Base-by-base conservation (phyloP, 768 basidiomycete species). In the Mycena polygramma region DNA sequence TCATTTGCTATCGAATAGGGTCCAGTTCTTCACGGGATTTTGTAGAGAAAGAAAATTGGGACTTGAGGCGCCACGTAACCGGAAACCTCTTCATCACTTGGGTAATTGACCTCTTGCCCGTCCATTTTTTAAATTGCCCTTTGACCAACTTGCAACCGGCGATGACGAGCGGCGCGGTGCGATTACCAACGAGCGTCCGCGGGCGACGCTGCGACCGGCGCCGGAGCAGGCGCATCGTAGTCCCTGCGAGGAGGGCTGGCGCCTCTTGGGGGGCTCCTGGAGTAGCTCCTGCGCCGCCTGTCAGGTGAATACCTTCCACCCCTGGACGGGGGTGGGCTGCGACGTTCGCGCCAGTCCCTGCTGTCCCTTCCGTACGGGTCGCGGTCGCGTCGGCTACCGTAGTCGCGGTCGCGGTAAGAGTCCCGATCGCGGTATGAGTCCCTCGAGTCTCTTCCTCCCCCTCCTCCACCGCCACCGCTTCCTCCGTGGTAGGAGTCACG, bases 331-430 rank as follows among this genome's bases (percentile, higher is more conserved):
- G 91, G 83, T 58, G 92, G 90, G 83, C 91, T 92, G 71, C 94
- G 90, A 75, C 93, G 89, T 74, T 95, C 93, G 74, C 92, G 89
- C 90, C 92, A 93, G 75, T 94, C 92, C 71, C 92, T 83, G 77
- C 77, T 87, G 79, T 93, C 92, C 57, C 92, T 86, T 66, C 91
- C 92, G 72, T 91, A 92, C 54, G 86, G 86, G 77, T 91, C 89
- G 73, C 76, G 82, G 52, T 89, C 86, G 45, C 88, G 84, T 65
- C 85, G 79, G 69, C 30, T 30, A 6, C 87, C 84, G 69, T 86
- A 82, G 62, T 88, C 86, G 39, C 85, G 82, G 75, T 90, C 84
- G 63, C 84, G 84, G 68, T 81, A 74, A 0, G 73, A 52, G 51
- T 66, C 71, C 7, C 75, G 62, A 52, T 68, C 74, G 35, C 71